Evolutionary conservation across 306 rosid species (phyloP).

Genomic region (Styphnolobium japonicum): DNA sequence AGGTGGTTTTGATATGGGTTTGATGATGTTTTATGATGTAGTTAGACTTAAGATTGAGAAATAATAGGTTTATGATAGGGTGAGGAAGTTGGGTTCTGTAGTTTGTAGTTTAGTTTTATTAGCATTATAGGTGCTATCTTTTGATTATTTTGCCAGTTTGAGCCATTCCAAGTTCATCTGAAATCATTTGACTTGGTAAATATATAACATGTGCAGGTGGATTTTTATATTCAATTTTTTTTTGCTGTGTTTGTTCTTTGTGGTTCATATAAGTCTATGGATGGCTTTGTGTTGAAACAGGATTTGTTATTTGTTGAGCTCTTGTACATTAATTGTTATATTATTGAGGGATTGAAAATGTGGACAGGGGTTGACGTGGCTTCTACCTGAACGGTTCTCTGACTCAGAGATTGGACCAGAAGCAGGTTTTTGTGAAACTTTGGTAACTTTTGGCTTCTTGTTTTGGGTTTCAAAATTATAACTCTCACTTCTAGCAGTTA

Average conservation of each 20-base stretch:
- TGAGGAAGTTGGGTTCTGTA: neutral
- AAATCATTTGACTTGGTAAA: neutral
- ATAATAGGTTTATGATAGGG: neutral
- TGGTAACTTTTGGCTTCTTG: constrained; percentile 71
- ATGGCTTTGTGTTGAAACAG: neutral
- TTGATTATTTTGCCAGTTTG: neutral
- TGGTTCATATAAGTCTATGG: neutral
- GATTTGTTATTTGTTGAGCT: neutral
- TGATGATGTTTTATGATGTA: neutral
- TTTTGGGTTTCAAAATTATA: constrained; percentile 24
- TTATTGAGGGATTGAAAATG: constrained; percentile 24
- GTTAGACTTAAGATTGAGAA: neutral
- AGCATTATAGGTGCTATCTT: neutral
- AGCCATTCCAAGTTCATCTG: neutral
- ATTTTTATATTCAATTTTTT: neutral
- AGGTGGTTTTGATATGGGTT: neutral
- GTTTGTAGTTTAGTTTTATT: neutral
- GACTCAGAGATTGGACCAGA: constrained; percentile 85
- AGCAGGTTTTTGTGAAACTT: constrained; percentile 90
- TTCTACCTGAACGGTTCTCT: constrained; percentile 76
- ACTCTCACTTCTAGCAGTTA: neutral
- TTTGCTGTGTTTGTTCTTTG: neutral
- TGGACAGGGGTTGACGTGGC: constrained; percentile 73
- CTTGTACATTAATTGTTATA: neutral
- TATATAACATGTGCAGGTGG: neutral